phyloP scores from a whole-genome alignment of 306 rosid species.

The Macrotyloma uniflorum region DNA sequence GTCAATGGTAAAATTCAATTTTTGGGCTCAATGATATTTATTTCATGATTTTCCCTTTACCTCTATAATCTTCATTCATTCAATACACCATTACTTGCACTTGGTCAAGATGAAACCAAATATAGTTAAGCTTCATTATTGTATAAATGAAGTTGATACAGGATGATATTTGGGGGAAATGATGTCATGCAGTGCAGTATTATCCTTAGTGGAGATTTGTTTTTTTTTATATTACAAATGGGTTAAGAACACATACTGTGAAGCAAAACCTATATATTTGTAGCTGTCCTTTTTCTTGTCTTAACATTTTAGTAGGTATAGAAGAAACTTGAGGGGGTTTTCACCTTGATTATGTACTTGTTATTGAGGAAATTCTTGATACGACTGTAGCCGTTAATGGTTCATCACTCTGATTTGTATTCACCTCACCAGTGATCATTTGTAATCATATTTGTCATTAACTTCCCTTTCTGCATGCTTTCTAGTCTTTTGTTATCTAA shows the following conservation, averaged over 20 bases:
- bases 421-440: not conserved
- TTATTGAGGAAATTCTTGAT: not conserved
- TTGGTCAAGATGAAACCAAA: not conserved
- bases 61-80: not conserved
- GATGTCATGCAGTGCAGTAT: not conserved
- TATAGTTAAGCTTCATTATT: not conserved
- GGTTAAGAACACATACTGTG: not conserved
- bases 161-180: not conserved
- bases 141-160: not conserved
- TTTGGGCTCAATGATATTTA: not conserved
- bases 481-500: constrained; percentile 19
- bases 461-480: constrained; percentile 24
- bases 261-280: not conserved
- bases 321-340: not conserved
- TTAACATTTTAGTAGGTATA: not conserved
- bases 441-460: constrained; percentile 32
- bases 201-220: not conserved
- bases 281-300: constrained; percentile 4
- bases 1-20: not conserved
- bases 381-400: not conserved
- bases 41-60: not conserved
- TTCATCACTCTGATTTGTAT: constrained; percentile 2
- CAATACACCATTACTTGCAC: not conserved
- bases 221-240: not conserved
- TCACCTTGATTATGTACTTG: not conserved